A percentile compares a stretch with the other conserved stretches of the same genome.
phyloP scores from a whole-genome alignment of 2,329 filamentous ascomycete species.

The Fusarium sp. region DNA sequence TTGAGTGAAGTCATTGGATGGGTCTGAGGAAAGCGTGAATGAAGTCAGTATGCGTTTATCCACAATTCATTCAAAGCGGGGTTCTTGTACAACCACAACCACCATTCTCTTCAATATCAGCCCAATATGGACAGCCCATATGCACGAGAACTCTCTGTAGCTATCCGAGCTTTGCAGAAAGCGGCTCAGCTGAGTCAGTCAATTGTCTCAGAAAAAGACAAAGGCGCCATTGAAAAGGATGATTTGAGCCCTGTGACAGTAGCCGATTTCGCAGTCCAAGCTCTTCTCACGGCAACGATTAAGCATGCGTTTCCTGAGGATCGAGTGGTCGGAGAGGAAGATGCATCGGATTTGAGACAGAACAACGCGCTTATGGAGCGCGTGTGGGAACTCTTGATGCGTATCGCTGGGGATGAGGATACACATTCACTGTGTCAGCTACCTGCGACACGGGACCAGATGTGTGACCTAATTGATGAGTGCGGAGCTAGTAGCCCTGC shows the following conservation, averaged over 20 bases:
- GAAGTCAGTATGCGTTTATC: slow-evolving; percentile 46
- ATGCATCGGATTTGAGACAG: slow-evolving; percentile 60
- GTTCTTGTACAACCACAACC: slow-evolving; percentile 4
- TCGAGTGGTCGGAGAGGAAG: slow-evolving; percentile 67
- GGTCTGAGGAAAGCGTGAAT: slow-evolving; percentile 1
- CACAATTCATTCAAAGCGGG: slow-evolving; percentile 45
- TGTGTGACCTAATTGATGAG: slow-evolving; percentile 66
- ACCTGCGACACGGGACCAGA: slow-evolving; percentile 57
- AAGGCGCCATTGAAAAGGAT: slow-evolving; percentile 64
- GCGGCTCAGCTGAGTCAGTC: slow-evolving; percentile 64
- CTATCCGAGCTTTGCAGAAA: slow-evolving; percentile 57
- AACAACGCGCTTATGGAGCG: slow-evolving; percentile 58
- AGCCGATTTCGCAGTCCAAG: slow-evolving; percentile 71
- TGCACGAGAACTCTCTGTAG: slow-evolving; percentile 57
- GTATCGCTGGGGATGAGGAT: slow-evolving; percentile 46
- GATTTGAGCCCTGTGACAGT: slow-evolving; percentile 70
- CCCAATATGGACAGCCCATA: slow-evolving; percentile 58
- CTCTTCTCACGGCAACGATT: slow-evolving; percentile 64
- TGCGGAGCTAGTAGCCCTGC: slow-evolving; percentile 59
- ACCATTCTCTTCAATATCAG: slow-evolving; percentile 17
- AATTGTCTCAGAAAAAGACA: slow-evolving; percentile 61
- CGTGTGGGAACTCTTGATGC: slow-evolving; percentile 61
- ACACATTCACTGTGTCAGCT: slow-evolving; percentile 47
- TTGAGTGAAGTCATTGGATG: background rate
- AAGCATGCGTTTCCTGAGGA: slow-evolving; percentile 64